Evolutionary conservation across 2,329 filamentous ascomycete species (phyloP).

Genomic region (Colletotrichum simmondsii): DNA sequence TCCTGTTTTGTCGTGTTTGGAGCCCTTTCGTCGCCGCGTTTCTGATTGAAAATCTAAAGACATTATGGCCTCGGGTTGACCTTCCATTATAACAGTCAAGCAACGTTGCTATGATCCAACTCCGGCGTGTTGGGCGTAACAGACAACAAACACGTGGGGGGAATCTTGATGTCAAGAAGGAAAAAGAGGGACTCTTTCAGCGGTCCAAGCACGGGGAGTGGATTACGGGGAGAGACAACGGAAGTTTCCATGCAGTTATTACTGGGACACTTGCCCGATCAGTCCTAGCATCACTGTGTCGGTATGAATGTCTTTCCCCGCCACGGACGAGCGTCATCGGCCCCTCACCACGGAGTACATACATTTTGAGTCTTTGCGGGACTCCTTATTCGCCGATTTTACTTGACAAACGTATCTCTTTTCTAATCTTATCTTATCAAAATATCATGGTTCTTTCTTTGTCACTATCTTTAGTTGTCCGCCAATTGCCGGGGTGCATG

Average conservation of each 20-base stretch:
- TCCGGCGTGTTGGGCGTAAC: constrained; percentile 27
- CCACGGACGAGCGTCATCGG: neutral
- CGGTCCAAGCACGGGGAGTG: constrained; percentile 8
- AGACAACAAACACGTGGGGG: neutral
- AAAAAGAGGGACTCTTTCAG: constrained; percentile 22
- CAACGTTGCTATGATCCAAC: neutral
- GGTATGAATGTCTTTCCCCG: neutral
- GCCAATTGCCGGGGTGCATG: neutral
- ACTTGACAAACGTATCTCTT: neutral
- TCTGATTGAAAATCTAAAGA: neutral
- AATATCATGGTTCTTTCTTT: neutral
- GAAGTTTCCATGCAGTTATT: constrained; percentile 5
- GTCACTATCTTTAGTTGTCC: neutral
- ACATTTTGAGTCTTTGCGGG: neutral
- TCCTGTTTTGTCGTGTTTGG: constrained; percentile 35
- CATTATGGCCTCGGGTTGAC: neutral
- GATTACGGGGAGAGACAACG: constrained; percentile 1
- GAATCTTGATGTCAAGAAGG: constrained; percentile 8
- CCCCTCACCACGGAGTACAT: neutral
- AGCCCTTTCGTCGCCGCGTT: constrained; percentile 30
- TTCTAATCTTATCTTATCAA: neutral
- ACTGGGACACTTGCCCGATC: neutral
- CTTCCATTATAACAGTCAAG: neutral
- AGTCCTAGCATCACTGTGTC: neutral
- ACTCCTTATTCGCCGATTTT: neutral